Percentiles rank a stretch among this genome's conserved stretches.
Evolutionary conservation across 208 protist species (phyloP).

Genomic region (Trypanosoma brucei): DNA sequence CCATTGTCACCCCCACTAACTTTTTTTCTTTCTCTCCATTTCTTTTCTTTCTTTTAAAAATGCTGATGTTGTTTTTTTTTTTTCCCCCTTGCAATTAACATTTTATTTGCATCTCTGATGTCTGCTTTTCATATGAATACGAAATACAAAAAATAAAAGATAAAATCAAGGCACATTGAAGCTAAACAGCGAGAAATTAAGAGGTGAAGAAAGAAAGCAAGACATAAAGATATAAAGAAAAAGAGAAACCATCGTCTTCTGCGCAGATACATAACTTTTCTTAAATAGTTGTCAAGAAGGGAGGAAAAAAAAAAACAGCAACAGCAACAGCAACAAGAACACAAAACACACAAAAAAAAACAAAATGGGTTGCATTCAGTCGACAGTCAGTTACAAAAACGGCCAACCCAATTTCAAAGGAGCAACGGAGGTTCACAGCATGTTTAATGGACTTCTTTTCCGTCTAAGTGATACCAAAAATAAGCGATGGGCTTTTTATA

Average conservation of each 20-base stretch:
- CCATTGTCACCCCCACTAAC: neutral
- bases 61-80: neutral
- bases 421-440: slow-evolving; percentile 39
- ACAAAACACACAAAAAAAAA: neutral
- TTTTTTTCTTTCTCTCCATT: neutral
- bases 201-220: too few relatives aligned
- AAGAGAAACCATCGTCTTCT: neutral
- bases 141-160: too few relatives aligned
- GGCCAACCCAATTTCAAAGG: slow-evolving; percentile 50
- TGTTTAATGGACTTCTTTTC: slow-evolving; percentile 74
- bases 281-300: too few relatives aligned
- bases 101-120: too few relatives aligned
- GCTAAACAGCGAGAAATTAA: too few relatives aligned
- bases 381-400: slow-evolving; percentile 28
- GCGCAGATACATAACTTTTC: too few relatives aligned
- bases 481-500: slow-evolving; percentile 75
- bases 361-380: slow-evolving; percentile 3
- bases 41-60: neutral
- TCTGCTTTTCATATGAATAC: too few relatives aligned
- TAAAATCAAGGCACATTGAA: too few relatives aligned
- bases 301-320: too few relatives aligned
- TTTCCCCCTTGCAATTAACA: neutral
- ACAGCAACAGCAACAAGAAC: slow-evolving; percentile 2
- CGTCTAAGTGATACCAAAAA: slow-evolving; percentile 53
- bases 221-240: neutral